Conservation (phyloP, 2,329 filamentous ascomycete genomes). For the Chaetomiaceae sp. region DNA sequence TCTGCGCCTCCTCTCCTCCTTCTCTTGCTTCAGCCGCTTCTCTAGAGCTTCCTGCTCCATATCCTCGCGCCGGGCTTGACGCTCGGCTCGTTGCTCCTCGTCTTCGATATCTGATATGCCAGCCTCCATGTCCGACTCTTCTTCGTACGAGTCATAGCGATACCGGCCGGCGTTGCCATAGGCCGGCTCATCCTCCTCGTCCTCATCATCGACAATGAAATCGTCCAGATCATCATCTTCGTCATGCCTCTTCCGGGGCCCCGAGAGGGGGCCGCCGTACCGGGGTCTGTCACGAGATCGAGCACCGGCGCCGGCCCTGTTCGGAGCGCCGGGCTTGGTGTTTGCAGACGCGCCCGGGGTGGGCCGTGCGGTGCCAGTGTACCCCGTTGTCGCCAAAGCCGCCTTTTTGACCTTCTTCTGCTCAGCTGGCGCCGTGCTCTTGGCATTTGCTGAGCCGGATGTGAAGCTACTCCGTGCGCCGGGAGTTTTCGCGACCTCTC, state of each 20-base stretch:
- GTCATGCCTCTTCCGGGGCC: slow-evolving; percentile 42
- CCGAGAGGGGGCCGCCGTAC: slow-evolving; percentile 33
- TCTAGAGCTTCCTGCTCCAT: slow-evolving; percentile 60
- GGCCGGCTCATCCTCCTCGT: slow-evolving; percentile 45
- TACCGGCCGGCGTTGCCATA: slow-evolving; percentile 32
- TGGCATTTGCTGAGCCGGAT: slow-evolving; percentile 12
- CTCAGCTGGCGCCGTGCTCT: slow-evolving; percentile 32
- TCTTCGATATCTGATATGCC: slow-evolving; percentile 68
- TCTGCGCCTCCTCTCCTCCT: slow-evolving; percentile 49
- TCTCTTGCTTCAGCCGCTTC: slow-evolving; percentile 56
- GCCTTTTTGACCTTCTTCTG: slow-evolving; percentile 61
- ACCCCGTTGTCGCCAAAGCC: slow-evolving; percentile 58
- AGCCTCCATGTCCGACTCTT: slow-evolving; percentile 74
- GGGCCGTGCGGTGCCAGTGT: slow-evolving; percentile 61
- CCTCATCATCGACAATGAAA: slow-evolving; percentile 59
- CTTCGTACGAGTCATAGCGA: slow-evolving; percentile 56
- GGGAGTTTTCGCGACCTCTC: slow-evolving; percentile 23
- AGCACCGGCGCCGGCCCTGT: slow-evolving; percentile 10
- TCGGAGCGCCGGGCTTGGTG: slow-evolving; percentile 27
- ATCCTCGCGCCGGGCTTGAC: slow-evolving; percentile 64
- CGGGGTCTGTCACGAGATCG: slow-evolving; percentile 24
- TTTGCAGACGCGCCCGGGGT: slow-evolving; percentile 38
- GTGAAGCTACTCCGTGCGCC: slow-evolving; percentile 14
- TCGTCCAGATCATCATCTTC: slow-evolving; percentile 58
- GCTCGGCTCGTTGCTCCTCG: slow-evolving; percentile 62